A percentile compares a stretch with the other conserved stretches of the same genome.
These are phyloP conservation scores for Nidula microcarpa DNA, from an alignment of 768 basidiomycete species.

Conservation along the genomic window DNA sequence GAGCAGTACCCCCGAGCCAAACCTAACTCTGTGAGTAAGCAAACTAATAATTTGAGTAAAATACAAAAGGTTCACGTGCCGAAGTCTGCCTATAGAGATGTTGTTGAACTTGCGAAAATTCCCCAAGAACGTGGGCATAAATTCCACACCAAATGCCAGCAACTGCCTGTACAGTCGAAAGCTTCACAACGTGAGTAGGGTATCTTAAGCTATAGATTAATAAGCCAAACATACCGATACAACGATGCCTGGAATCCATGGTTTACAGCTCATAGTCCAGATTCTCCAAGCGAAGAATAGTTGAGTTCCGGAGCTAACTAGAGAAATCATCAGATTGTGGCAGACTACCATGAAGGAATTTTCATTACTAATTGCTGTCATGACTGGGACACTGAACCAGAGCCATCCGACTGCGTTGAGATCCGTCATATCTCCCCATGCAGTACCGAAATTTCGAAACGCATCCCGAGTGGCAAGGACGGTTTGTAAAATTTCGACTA, in stretches of 20 bases:
- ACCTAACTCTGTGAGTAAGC: slow-evolving; percentile 1
- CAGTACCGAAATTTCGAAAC: slow-evolving; percentile 17
- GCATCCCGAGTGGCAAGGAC: slow-evolving; percentile 16
- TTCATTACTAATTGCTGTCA: slow-evolving; percentile 14
- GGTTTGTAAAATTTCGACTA: slow-evolving; percentile 16
- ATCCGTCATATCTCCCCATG: slow-evolving; percentile 19
- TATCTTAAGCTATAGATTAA: background rate
- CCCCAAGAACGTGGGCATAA: slow-evolving; percentile 1
- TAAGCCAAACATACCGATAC: slow-evolving; percentile 1
- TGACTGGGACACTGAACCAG: slow-evolving; percentile 20
- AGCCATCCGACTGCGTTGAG: slow-evolving; percentile 13
- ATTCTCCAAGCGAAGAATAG: slow-evolving; percentile 15
- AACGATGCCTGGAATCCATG: slow-evolving; percentile 5
- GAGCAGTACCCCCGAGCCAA: slow-evolving; percentile 15
- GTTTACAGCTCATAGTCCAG: slow-evolving; percentile 6
- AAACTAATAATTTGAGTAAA: background rate
- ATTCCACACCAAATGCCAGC: slow-evolving; percentile 10
- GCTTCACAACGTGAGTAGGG: background rate
- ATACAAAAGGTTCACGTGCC: background rate
- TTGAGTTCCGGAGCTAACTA: slow-evolving; percentile 15
- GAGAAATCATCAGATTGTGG: background rate
- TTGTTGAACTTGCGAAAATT: slow-evolving; percentile 4
- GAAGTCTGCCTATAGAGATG: background rate
- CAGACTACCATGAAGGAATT: background rate
- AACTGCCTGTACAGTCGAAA: slow-evolving; percentile 7